Conservation (phyloP, 441 rosid genomes). For the Syzygium malaccense region DNA sequence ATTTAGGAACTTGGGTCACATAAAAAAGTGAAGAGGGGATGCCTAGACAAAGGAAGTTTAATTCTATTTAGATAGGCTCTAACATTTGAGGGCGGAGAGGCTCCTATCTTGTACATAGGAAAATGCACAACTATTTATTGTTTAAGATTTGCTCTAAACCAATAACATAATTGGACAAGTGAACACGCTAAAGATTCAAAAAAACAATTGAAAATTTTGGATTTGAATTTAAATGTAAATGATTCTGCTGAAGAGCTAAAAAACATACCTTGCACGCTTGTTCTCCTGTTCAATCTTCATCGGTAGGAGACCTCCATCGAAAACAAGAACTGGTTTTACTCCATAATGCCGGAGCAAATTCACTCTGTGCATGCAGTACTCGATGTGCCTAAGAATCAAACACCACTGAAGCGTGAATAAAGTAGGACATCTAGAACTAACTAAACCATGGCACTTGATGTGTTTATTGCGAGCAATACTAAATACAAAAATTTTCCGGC, state of each 20-base stretch:
- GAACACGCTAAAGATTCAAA: neutral
- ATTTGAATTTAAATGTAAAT: neutral
- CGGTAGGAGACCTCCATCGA: slow-evolving; percentile 90
- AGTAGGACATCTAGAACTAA: neutral
- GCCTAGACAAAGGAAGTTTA: neutral
- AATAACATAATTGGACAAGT: neutral
- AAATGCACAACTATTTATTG: neutral
- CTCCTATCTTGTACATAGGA: neutral
- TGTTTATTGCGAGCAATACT: neutral
- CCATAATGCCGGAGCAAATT: slow-evolving; percentile 81
- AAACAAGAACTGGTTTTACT: slow-evolving; percentile 79
- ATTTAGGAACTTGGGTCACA: neutral
- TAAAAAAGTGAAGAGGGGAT: neutral
- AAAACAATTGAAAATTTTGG: neutral
- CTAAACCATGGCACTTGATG: neutral
- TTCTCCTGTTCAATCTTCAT: slow-evolving; percentile 98
- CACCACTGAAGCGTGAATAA: neutral
- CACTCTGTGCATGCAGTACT: slow-evolving; percentile 93
- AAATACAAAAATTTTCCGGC: neutral
- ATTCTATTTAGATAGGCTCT: neutral
- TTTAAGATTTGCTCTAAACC: neutral
- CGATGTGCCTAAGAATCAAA: slow-evolving; percentile 62
- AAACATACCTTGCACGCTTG: slow-evolving; percentile 79
- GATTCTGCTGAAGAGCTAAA: neutral
- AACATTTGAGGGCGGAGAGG: neutral